phyloP scores from a whole-genome alignment of 2,329 filamentous ascomycete genomes.

The Fusarium drepaniforme region DNA sequence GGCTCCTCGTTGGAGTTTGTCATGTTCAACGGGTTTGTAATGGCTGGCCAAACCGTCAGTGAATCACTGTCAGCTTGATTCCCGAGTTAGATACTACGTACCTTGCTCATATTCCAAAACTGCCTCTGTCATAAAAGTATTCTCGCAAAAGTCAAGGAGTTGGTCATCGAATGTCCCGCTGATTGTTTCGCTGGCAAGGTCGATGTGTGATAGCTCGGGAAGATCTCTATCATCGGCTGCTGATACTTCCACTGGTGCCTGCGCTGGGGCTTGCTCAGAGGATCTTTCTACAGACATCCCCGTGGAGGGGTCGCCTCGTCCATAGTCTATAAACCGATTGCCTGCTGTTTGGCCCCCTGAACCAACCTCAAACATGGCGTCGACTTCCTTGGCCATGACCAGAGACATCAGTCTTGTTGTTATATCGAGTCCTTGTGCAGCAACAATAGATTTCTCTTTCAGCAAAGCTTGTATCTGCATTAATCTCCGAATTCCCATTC shows the following conservation, averaged over 20 bases:
- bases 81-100: not conserved
- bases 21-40: not conserved
- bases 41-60: not conserved
- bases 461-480: conserved; percentile 40
- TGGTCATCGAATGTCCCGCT: not conserved
- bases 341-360: not conserved
- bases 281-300: not conserved
- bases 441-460: conserved; percentile 35
- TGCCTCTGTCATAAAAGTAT: conserved; percentile 6
- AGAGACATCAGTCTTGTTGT: conserved; percentile 33
- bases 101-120: conserved; percentile 2
- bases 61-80: not conserved
- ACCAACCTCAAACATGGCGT: conserved; percentile 33
- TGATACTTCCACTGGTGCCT: not conserved
- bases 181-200: not conserved
- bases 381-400: conserved; percentile 38
- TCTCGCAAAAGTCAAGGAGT: conserved; percentile 9
- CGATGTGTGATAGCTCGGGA: not conserved
- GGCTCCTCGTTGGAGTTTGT: not conserved
- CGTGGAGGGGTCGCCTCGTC: not conserved
- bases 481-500: conserved; percentile 37
- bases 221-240: not conserved
- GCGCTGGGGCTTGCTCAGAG: not conserved
- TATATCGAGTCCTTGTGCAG: conserved; percentile 39
- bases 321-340: not conserved